Percentiles rank a stretch among this genome's conserved stretches.
These are phyloP conservation scores for Talaromyces sp. DNA, from an alignment of 2,329 filamentous ascomycete genomes.

Conservation along the genomic window DNA sequence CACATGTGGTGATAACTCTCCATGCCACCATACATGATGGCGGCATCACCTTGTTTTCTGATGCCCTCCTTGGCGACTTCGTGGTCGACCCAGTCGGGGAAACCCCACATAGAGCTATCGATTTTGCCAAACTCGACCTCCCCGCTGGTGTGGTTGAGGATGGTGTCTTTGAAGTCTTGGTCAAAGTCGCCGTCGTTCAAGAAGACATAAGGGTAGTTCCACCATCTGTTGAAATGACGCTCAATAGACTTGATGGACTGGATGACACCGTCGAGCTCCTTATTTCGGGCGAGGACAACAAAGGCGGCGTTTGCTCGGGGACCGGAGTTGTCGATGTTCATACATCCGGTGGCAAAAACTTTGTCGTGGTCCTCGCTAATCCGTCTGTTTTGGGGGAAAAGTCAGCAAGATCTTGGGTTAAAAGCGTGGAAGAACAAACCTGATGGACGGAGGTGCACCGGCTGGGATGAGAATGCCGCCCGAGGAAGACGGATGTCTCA, in stretches of 20 bases:
- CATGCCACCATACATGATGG: slow-evolving; percentile 98
- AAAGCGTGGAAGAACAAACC: slow-evolving; percentile 52
- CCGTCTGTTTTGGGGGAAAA: slow-evolving; percentile 56
- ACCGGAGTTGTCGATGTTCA: slow-evolving; percentile 66
- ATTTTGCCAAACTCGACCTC: slow-evolving; percentile 93
- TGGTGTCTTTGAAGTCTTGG: slow-evolving; percentile 81
- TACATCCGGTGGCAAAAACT: slow-evolving; percentile 87
- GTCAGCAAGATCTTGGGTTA: neutral
- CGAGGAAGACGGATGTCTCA: slow-evolving; percentile 78
- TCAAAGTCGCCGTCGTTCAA: slow-evolving; percentile 98
- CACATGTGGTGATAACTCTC: slow-evolving; percentile 99
- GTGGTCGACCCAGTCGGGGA: slow-evolving; percentile 90
- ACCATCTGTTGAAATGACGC: slow-evolving; percentile 98
- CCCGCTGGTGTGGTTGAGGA: slow-evolving; percentile 84
- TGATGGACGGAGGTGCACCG: slow-evolving; percentile 81
- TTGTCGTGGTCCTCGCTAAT: slow-evolving; percentile 98
- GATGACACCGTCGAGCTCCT: slow-evolving; percentile 91
- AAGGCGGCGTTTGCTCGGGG: slow-evolving; percentile 91
- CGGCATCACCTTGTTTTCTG: slow-evolving; percentile 89
- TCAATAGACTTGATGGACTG: slow-evolving; percentile 98
- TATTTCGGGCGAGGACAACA: slow-evolving; percentile 91
- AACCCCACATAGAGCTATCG: slow-evolving; percentile 87
- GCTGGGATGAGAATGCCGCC: slow-evolving; percentile 82
- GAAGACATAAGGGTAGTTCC: slow-evolving; percentile 97
- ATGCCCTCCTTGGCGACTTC: slow-evolving; percentile 95